Conservation (phyloP, 257 asterid species). For the Nyctanthes arbortristis region DNA sequence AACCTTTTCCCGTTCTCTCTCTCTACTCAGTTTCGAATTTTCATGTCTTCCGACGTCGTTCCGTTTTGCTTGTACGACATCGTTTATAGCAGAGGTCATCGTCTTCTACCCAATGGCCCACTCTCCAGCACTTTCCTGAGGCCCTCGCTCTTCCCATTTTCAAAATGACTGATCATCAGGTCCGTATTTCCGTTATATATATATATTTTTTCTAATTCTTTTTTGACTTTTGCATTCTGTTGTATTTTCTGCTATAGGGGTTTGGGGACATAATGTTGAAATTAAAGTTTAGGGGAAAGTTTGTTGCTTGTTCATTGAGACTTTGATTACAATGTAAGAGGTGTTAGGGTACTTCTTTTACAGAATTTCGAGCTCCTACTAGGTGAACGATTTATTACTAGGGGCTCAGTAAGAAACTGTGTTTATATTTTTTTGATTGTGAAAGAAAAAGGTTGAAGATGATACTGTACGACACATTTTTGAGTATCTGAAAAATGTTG, state of each 20-base stretch:
- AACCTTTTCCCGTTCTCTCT: conserved; percentile 1
- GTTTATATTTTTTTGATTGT: not conserved
- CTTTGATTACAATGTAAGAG: conserved; percentile 9
- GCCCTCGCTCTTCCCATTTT: conserved; percentile 34
- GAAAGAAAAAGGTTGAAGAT: not conserved
- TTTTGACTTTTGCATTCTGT: not conserved
- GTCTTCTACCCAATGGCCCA: conserved; percentile 22
- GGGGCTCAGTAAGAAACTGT: conserved; percentile 29
- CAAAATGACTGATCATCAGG: conserved; percentile 50
- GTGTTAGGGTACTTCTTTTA: not conserved
- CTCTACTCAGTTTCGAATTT: not conserved
- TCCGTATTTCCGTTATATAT: conserved; percentile 5
- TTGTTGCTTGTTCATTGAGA: conserved; percentile 19
- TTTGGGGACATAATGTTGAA: not conserved
- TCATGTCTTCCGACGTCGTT: conserved; percentile 33
- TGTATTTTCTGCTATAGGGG: not conserved
- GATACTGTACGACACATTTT: too few relatives aligned
- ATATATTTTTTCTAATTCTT: not conserved
- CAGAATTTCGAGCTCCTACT: conserved; percentile 25
- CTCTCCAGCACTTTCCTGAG: conserved; percentile 34
- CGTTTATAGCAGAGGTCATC: conserved; percentile 33
- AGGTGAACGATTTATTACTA: conserved; percentile 20
- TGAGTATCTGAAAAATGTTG: not conserved
- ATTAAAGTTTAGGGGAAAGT: not conserved
- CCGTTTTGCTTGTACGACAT: conserved; percentile 28